Evolutionary conservation across 768 basidiomycete species (phyloP), one percentile per base, ranked within the genome.

Genomic region (Leccinum subgranulosum): DNA sequence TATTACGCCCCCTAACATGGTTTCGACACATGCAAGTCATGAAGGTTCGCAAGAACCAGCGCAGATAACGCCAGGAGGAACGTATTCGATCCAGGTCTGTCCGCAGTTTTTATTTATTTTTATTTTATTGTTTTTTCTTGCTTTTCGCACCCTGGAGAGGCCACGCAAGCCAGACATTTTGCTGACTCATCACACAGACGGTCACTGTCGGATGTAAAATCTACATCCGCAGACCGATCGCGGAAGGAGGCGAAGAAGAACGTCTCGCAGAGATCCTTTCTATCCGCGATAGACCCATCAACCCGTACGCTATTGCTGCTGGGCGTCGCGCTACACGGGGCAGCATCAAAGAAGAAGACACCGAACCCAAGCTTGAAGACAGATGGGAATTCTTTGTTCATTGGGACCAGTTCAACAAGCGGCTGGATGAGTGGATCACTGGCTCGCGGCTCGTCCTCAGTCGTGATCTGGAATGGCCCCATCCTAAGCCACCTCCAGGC

Each of bases 321-420:
- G 53, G 49, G 1, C 76, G 77, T 36, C 79, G 81, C 50, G 75
- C 74, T 63, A 68, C 75, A 14, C 76, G 77, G 41, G 66, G 73
- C 36, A 63, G 68, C 51, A 66, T 74, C 58, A 75, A 75, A 41
- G 77, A 78, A 60, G 78, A 81, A 52, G 78, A 81, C 51, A 79
- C 83, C 46, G 79, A 81, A 21, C 63, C 77, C 39, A 81, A 81
- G 56, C 81, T 84, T 9, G 87, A 88, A 66, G 92, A 94, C 71
- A 86, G 89, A 65, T 83, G 84, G 72, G 95, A 98, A 73, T 98
- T 86, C 78, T 99, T 98, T 68, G 93, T 98, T 19, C 97, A 99
- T 69, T 99, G 96, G 88, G 94, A 98, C 65, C 86, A 92, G 62
- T 98, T 98, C 82, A 99, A 99, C 79, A 99, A 99, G 73, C 94